Percentiles rank a stretch among this genome's conserved stretches.
phyloP scores from a whole-genome alignment of 2,329 filamentous ascomycete genomes.

The Coniochaeta sp. region DNA sequence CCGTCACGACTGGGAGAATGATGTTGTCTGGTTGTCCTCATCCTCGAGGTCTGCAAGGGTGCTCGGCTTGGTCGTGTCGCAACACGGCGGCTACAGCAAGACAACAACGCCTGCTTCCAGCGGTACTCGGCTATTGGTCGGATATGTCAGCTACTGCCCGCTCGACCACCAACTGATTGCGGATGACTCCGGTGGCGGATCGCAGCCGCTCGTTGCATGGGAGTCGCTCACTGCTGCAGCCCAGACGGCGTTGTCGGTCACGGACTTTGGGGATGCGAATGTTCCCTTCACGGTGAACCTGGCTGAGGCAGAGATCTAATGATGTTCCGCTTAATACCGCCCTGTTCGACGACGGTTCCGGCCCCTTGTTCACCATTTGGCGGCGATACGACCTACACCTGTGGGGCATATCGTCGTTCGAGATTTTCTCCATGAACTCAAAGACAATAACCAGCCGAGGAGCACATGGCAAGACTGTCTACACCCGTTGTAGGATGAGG shows the following conservation, averaged over 20 bases:
- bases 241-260: constrained; percentile 23
- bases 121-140: constrained; percentile 20
- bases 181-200: constrained; percentile 24
- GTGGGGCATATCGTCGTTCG: too few species aligned
- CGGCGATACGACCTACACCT: too few species aligned
- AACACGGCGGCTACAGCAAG: constrained; percentile 21
- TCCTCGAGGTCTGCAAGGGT: constrained; percentile 19
- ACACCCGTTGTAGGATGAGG: too few species aligned
- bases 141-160: constrained; percentile 23
- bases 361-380: too few species aligned
- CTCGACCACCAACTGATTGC: constrained; percentile 28
- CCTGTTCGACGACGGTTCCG: too few species aligned
- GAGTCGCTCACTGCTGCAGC: constrained; percentile 26
- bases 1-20: constrained; percentile 29
- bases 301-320: too few species aligned
- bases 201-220: constrained; percentile 33
- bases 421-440: too few species aligned
- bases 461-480: too few species aligned
- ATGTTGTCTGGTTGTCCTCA: constrained; percentile 24
- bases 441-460: too few species aligned
- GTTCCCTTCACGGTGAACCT: constrained; percentile 25
- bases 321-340: too few species aligned
- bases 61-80: constrained; percentile 22
- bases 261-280: constrained; percentile 31
- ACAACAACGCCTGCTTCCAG: constrained; percentile 17